Evolutionary conservation across 2,329 filamentous ascomycete species (phyloP), one percentile per base, ranked within the genome.

Genomic region (Aspergillus neoniger): DNA sequence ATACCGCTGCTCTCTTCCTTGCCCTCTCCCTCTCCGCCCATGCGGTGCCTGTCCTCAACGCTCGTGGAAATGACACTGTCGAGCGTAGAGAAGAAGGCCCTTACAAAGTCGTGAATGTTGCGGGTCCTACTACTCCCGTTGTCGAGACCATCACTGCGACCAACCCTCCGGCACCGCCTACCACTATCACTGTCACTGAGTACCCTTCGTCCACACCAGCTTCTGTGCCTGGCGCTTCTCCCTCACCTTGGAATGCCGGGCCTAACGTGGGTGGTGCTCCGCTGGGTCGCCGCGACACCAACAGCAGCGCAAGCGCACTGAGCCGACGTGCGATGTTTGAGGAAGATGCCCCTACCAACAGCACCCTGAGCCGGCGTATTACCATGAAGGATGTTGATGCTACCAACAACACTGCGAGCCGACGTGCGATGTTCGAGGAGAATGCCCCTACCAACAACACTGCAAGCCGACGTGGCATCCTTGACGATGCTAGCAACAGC

Each of bases 41-140:
- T 14, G 72, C 72, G 30, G 66, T 71, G 1, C 74, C 74, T 23
- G 50, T 76, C 17, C 41, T 67, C 58, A 64, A 62, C 32, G 55
- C 59, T 7, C 65, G 64, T 15, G 43, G 47, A 30, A 67, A 66
- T 14, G 62, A 69, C 17, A 68, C 68, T 36, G 47, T 71, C 23
- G 59, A 64, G 55, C 71, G 70, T 58, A 67, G 72, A 57, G 62
- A 67, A 39, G 55, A 61, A 28, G 55, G 7, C 3, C 53, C 61
- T 2, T 76, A 76, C 55, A 62, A 67, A 1, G 66, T 76, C 21
- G 73, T 75, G 61, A 74, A 75, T 61, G 74, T 74, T 19, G 73
- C 68, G 23, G 72, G 70, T 19, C 63, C 66, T 32, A 36, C 62
- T 23, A 55, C 65, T 19, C 67, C 66, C 2, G 62, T 38, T 12